Evolutionary conservation across 169 alveolate species (phyloP).

Genomic region (Cryptosporidium sp.): DNA sequence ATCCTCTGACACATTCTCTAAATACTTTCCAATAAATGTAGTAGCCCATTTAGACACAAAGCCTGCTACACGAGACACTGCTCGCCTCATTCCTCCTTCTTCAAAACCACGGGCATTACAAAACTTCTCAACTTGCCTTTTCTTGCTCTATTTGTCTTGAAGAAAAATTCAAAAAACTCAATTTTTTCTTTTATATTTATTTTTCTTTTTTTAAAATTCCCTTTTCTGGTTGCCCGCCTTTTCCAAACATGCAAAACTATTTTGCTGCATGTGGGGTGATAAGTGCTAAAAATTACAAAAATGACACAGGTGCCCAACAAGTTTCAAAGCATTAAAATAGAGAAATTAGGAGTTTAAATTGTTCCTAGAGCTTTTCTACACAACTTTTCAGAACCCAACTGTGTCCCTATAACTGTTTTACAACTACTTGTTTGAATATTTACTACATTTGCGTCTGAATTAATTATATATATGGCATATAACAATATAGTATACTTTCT

Average conservation of each 20-base stretch:
- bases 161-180: background rate
- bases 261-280: conserved; percentile 73
- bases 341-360: background rate
- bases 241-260: conserved; percentile 47
- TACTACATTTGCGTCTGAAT: background rate
- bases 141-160: background rate
- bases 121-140: conserved; percentile 3
- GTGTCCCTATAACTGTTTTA: background rate
- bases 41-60: conserved; percentile 75
- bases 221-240: conserved; percentile 33
- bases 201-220: background rate
- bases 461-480: too few species aligned
- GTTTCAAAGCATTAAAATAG: too few species aligned
- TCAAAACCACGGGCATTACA: conserved; percentile 1
- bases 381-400: background rate
- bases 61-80: conserved; percentile 74
- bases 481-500: too few species aligned
- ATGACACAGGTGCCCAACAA: background rate
- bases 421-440: background rate
- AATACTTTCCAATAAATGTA: conserved; percentile 69
- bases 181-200: background rate
- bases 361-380: background rate
- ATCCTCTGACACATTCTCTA: conserved; percentile 74
- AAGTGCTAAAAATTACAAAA: background rate
- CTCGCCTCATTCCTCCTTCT: conserved; percentile 59